phyloP scores from a whole-genome alignment of 2,329 filamentous ascomycete species.

The Colletotrichum chrysophilum region DNA sequence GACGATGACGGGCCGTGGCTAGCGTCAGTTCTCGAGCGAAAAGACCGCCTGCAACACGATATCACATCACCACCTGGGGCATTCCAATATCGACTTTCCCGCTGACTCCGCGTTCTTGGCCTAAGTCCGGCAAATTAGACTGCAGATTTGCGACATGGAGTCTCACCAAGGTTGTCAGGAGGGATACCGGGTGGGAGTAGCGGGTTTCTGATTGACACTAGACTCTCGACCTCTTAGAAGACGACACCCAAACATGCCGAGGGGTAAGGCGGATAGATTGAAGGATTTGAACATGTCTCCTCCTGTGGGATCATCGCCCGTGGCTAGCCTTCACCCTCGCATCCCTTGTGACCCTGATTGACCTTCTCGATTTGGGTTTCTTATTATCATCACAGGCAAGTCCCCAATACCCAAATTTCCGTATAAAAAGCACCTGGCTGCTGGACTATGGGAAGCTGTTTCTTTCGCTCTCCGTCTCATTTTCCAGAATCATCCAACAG shows the following conservation, averaged over 20 bases:
- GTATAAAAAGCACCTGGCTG: not conserved
- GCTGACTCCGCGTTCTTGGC: not conserved
- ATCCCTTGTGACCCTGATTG: not conserved
- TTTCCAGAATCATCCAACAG: not conserved
- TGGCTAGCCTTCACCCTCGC: not conserved
- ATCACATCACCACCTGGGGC: not conserved
- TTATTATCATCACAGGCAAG: not conserved
- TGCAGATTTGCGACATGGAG: not conserved
- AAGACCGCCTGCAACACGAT: not conserved
- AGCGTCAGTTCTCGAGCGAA: not conserved
- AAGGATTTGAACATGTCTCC: not conserved
- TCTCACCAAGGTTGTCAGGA: not conserved
- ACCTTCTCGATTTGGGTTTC: not conserved
- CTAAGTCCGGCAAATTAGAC: not conserved
- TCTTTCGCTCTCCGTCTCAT: not conserved
- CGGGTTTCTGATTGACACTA: conserved; percentile 14
- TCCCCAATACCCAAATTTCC: not conserved
- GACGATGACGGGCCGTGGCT: not conserved
- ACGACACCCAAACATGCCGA: not conserved
- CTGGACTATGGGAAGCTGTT: not conserved
- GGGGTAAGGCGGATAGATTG: not conserved
- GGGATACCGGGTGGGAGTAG: not conserved
- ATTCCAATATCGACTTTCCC: not conserved
- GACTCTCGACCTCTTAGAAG: not conserved
- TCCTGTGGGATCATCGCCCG: not conserved